phyloP scores from a whole-genome alignment of 2,329 filamentous ascomycete species.

The Madurella fahalii region DNA sequence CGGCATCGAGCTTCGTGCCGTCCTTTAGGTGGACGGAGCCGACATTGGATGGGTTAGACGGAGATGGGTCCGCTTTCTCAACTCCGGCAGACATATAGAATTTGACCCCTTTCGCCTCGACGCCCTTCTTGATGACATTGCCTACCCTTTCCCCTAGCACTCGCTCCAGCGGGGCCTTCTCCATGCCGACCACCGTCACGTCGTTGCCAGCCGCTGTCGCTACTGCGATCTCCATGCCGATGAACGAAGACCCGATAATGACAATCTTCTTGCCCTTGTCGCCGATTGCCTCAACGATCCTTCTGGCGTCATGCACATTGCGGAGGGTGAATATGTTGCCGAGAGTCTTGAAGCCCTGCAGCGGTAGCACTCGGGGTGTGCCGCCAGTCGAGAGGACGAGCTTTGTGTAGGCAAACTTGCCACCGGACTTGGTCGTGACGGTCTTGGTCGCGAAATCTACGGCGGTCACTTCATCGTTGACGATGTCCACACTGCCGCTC shows the following conservation, averaged over 20 bases:
- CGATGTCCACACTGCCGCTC: conserved; percentile 51
- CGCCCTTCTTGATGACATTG: conserved; percentile 68
- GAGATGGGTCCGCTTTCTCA: conserved; percentile 73
- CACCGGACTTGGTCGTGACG: conserved; percentile 70
- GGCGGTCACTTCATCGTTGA: conserved; percentile 61
- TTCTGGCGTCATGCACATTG: conserved; percentile 69
- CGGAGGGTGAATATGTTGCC: conserved; percentile 84
- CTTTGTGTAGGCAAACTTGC: conserved; percentile 75
- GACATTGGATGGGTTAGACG: conserved; percentile 64
- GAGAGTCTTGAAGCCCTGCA: conserved; percentile 81
- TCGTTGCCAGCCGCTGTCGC: conserved; percentile 74
- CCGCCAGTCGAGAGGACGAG: conserved; percentile 88
- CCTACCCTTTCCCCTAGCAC: conserved; percentile 82
- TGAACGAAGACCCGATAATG: conserved; percentile 89
- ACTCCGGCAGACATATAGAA: conserved; percentile 81
- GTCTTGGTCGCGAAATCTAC: conserved; percentile 73
- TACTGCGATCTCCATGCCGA: conserved; percentile 96
- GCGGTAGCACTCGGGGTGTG: conserved; percentile 66
- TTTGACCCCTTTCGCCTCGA: conserved; percentile 84
- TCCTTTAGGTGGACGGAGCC: conserved; percentile 81
- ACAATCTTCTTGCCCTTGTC: conserved; percentile 88
- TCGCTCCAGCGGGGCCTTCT: conserved; percentile 76
- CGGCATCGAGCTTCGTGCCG: conserved; percentile 76
- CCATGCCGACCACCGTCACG: conserved; percentile 86
- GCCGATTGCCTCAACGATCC: conserved; percentile 75